Percentiles rank a stretch among this genome's conserved stretches.
Conservation (phyloP, 176 grass and related monocot genomes). For the barley (Hordeum vulgare) region MorexV3_pseudomolecules_assembly NC_058518.1:309610297-309610796, state of each 20-base stretch:
- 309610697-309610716: constrained; percentile 97
- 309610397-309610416: not conserved
- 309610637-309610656: not conserved
- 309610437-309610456: not conserved
- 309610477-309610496: not conserved
- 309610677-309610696: not conserved
- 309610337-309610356: too few species aligned
- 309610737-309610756: constrained; percentile 99
- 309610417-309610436: not conserved
- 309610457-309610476: not conserved
- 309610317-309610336: too few species aligned
- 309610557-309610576: not conserved
- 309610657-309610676: constrained; percentile 10
- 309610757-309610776: constrained; percentile 98
- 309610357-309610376: not conserved
- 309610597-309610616: not conserved
- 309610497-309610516: not conserved
- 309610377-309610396: not conserved
- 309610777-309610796: constrained; percentile 97
- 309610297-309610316: too few species aligned
- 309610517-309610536: not conserved
- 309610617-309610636: not conserved
- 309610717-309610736: constrained; percentile 96
- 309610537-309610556: not conserved
- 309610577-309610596: not conserved